Conservation (phyloP, 2,329 filamentous ascomycete species). For the Trichophyton schoenleinii region DNA sequence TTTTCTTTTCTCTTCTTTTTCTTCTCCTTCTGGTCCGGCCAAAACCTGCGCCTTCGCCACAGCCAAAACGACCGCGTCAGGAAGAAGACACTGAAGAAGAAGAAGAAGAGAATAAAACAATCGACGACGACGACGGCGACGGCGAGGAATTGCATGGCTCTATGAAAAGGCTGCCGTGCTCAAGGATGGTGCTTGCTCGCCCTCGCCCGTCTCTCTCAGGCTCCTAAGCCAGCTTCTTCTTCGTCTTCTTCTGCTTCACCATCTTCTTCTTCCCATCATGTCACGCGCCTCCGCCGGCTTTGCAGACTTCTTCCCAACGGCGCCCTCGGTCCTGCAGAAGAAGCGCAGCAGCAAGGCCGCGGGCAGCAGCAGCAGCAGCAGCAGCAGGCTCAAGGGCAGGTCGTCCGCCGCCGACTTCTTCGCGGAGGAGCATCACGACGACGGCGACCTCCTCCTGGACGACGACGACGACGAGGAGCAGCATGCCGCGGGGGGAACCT, state of each 20-base stretch:
- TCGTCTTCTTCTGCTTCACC: not conserved
- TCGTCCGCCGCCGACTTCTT: not conserved
- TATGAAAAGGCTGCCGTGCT: not conserved
- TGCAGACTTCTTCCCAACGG: slow-evolving; percentile 75
- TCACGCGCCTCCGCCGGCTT: slow-evolving; percentile 72
- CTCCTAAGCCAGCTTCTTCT: slow-evolving; percentile 32
- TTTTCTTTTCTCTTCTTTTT: not conserved
- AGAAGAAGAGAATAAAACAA: not conserved
- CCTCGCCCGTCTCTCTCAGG: slow-evolving; percentile 23
- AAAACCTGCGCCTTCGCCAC: no score
- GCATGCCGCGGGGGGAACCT: not conserved
- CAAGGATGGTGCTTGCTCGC: slow-evolving; percentile 32
- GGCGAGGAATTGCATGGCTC: slow-evolving; percentile 1
- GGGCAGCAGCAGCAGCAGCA: not conserved
- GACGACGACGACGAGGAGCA: not conserved
- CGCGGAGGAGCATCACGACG: not conserved
- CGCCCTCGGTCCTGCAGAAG: slow-evolving; percentile 49
- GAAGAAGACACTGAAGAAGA: not conserved
- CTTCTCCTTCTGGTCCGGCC: not conserved
- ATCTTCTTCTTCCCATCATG: slow-evolving; percentile 48
- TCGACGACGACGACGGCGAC: no score
- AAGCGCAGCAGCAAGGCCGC: slow-evolving; percentile 29
- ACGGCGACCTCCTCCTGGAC: not conserved
- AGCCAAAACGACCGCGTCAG: not conserved
- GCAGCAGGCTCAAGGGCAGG: slow-evolving; percentile 42